Evolutionary conservation across 768 basidiomycete genomes (phyloP), one percentile per base, ranked within the genome.

Genomic region (Naganishia vaughanmartiniae): DNA sequence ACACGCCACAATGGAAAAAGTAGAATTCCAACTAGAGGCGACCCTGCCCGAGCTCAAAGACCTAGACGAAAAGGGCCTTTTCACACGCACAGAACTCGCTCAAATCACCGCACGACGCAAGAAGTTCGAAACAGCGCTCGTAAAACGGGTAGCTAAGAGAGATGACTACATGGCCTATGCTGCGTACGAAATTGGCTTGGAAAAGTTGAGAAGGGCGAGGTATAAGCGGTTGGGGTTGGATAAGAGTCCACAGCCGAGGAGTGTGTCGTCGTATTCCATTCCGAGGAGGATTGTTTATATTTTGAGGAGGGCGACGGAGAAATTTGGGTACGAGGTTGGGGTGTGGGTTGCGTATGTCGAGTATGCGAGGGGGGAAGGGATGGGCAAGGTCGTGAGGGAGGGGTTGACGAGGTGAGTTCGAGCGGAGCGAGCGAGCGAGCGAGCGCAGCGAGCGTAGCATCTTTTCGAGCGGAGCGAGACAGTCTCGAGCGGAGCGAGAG

Each of bases 31-130:
- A 82, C 90, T 94, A 81, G 93, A 95, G 88, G 89, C 91, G 87
- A 94, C 93, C 88, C 90, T 95, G 87, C 87, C 89, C 56, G 93
- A 96, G 88, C 89, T 95, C 79, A 93, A 92, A 82, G 92, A 94
- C 82, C 84, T 95, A 14, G 87, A 90, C 71, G 87, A 92, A 75
- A 92, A 90, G 82, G 87, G 86, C 74, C 82, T 96, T 48, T 95
- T 97, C 80, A 89, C 90, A 0, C 68, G 92, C 89, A 83, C 84
- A 77, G 93, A 97, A 80, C 87, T 89, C 21, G 90, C 90, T 75
- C 86, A 89, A 74, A 92, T 97, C 69, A 86, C 96, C 78, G 89
- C 88, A 82, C 89, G 88, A 77, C 86, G 93, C 31, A 94, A 92
- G 7, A 84, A 83, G 45, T 92, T 91, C 78, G 93, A 97, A 83